These are phyloP conservation scores for Pharus latifolius DNA, from an alignment of 176 grass and related monocot species.

Conservation along the genomic window DNA sequence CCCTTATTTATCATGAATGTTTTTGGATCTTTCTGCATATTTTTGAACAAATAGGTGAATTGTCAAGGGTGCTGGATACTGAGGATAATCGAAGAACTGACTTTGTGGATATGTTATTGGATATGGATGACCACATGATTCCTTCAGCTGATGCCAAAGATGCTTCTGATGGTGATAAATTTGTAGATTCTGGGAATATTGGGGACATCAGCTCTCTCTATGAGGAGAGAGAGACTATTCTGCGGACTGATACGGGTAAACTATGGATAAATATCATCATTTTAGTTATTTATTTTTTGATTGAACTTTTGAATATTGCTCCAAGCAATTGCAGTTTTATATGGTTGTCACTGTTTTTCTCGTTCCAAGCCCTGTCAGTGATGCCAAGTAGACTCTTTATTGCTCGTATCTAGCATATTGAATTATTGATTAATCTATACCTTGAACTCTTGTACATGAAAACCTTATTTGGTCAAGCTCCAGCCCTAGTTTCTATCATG, in stretches of 20 bases:
- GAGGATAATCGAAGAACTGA: conserved; percentile 66
- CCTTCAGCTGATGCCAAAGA: conserved; percentile 21
- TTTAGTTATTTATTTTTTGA: not conserved
- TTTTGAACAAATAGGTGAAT: conserved; percentile 43
- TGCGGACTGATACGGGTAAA: conserved; percentile 33
- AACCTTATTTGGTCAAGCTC: too few relatives aligned
- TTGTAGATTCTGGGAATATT: not conserved
- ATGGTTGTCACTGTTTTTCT: not conserved
- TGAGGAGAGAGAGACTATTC: conserved; percentile 10
- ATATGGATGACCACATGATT: conserved; percentile 16
- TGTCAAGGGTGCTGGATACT: conserved; percentile 47
- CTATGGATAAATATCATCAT: not conserved
- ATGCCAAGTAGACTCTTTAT: not conserved
- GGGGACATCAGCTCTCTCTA: conserved; percentile 5
- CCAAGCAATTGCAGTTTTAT: not conserved
- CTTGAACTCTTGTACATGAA: too few relatives aligned
- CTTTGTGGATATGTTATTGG: conserved; percentile 75
- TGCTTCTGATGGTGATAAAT: conserved; percentile 12
- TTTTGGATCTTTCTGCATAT: conserved; percentile 2
- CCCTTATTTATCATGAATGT: not conserved
- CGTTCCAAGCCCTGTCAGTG: not conserved
- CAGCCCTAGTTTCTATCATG: too few relatives aligned
- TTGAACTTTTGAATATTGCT: not conserved
- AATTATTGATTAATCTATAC: too few relatives aligned
- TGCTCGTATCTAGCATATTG: not conserved